Conservation (phyloP, 2,329 filamentous ascomycete genomes). For the Pseudonectria foliicola region DNA sequence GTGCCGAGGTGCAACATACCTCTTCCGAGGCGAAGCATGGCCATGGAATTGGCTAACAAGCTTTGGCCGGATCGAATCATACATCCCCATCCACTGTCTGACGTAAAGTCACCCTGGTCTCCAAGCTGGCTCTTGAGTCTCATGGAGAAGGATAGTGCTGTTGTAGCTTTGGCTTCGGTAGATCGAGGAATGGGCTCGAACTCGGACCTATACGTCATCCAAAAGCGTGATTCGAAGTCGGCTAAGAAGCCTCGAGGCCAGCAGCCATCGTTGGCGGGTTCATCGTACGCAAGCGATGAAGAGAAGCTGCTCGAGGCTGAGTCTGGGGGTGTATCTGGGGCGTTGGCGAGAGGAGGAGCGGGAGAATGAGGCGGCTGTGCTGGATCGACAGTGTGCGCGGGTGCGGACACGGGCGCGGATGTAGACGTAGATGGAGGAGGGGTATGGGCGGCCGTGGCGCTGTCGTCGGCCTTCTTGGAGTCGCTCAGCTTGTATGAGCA, state of each 20-base stretch:
- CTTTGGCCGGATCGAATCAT: constrained; percentile 98
- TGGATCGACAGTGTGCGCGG: constrained; percentile 6
- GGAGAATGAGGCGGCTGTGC: constrained; percentile 13
- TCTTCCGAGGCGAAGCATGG: constrained; percentile 67
- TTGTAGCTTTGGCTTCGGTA: constrained; percentile 61
- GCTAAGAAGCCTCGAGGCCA: constrained; percentile 85
- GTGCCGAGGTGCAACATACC: constrained; percentile 45
- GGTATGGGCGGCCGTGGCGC: constrained; percentile 5
- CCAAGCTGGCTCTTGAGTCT: constrained; percentile 73
- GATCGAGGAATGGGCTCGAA: constrained; percentile 79
- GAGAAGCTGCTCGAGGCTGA: constrained; percentile 45
- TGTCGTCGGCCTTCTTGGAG: constrained; percentile 7
- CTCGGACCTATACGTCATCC: constrained; percentile 92
- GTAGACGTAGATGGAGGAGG: no score
- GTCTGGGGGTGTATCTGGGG: constrained; percentile 40
- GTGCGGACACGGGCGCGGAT: constrained; percentile 4
- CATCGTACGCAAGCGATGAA: constrained; percentile 43
- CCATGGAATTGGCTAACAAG: constrained; percentile 78
- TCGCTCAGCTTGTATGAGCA: constrained; percentile 40
- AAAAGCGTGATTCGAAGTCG: constrained; percentile 87
- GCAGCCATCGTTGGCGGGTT: constrained; percentile 41
- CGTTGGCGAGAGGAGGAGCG: constrained; percentile 19
- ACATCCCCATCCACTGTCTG: constrained; percentile 94
- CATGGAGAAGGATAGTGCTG: constrained; percentile 74
- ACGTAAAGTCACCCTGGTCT: constrained; percentile 77